A percentile compares a stretch with the other conserved stretches of the same genome.
phyloP scores from a whole-genome alignment of 2,329 filamentous ascomycete species.

The Nemania sp. region DNA sequence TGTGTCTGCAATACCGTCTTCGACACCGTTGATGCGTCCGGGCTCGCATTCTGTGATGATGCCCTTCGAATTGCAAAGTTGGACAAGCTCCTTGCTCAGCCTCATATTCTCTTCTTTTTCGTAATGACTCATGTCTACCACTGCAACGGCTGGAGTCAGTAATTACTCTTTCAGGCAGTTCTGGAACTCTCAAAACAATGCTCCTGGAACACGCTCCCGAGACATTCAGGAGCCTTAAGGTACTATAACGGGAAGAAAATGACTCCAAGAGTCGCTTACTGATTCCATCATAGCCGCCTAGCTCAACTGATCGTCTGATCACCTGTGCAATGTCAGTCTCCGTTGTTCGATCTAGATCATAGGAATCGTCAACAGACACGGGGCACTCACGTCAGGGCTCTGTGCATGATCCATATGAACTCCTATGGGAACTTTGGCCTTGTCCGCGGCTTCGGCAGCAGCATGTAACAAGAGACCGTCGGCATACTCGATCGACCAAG shows the following conservation, averaged over 20 bases:
- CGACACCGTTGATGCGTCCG: constrained; percentile 66
- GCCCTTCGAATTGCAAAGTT: constrained; percentile 64
- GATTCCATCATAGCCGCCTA: constrained; percentile 8
- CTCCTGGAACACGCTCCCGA: too few species aligned
- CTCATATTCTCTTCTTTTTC: constrained; percentile 70
- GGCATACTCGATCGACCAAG: constrained; percentile 4
- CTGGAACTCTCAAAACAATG: too few species aligned
- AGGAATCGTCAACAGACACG: not conserved
- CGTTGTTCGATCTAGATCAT: not conserved
- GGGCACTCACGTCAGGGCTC: constrained; percentile 1
- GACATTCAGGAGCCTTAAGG: too few species aligned
- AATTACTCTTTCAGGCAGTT: too few species aligned
- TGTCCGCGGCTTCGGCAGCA: constrained; percentile 3
- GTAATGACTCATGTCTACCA: constrained; percentile 77
- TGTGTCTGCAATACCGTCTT: constrained; percentile 67
- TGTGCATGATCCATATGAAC: constrained; percentile 10
- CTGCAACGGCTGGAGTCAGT: too few species aligned
- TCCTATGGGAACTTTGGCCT: constrained; percentile 2
- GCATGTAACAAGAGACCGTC: constrained; percentile 2
- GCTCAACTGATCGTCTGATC: constrained; percentile 5
- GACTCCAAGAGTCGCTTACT: too few species aligned
- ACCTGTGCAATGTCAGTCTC: not conserved
- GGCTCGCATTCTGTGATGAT: constrained; percentile 74
- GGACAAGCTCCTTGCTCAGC: constrained; percentile 63
- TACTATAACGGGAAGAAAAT: too few species aligned